Percentiles rank a stretch among this genome's conserved stretches.
These are phyloP conservation scores for Trichocladium uniseriatum DNA, from an alignment of 495 filamentous ascomycete genomes.

Conservation along the genomic window DNA sequence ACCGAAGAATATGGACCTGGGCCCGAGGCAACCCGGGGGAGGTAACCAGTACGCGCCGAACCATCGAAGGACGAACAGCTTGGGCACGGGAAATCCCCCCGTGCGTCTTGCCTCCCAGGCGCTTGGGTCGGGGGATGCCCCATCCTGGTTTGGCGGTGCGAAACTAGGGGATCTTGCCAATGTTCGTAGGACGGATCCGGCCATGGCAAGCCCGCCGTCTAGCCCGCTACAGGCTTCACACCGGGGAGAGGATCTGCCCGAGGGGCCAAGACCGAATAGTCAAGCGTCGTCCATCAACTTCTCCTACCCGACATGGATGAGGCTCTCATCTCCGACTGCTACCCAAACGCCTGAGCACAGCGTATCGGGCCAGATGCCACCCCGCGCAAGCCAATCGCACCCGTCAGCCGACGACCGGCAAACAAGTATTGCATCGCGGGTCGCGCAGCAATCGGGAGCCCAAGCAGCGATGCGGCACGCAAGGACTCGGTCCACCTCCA, in stretches of 20 bases:
- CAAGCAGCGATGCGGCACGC: conserved; percentile 2
- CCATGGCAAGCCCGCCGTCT: conserved; percentile 32
- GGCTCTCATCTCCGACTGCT: conserved; percentile 29
- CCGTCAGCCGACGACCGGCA: not conserved
- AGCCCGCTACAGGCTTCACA: conserved; percentile 20
- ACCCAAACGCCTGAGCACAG: conserved; percentile 4
- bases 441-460: not conserved
- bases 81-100: conserved; percentile 27
- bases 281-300: conserved; percentile 69
- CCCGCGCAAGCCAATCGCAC: not conserved
- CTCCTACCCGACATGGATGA: conserved; percentile 55
- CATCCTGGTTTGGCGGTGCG: conserved; percentile 35
- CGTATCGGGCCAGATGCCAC: not conserved
- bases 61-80: conserved; percentile 21
- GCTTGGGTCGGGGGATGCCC: conserved; percentile 24
- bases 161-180: conserved; percentile 34
- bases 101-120: conserved; percentile 39
- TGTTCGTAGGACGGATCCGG: conserved; percentile 34
- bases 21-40: conserved; percentile 7
- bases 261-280: conserved; percentile 42
- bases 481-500: conserved; percentile 17
- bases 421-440: not conserved
- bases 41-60: conserved; percentile 4
- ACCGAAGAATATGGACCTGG: conserved; percentile 40
- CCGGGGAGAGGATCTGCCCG: conserved; percentile 7